Base-by-base conservation (phyloP, 2,329 filamentous ascomycete genomes). In the Trichoderma polysporum region DNA sequence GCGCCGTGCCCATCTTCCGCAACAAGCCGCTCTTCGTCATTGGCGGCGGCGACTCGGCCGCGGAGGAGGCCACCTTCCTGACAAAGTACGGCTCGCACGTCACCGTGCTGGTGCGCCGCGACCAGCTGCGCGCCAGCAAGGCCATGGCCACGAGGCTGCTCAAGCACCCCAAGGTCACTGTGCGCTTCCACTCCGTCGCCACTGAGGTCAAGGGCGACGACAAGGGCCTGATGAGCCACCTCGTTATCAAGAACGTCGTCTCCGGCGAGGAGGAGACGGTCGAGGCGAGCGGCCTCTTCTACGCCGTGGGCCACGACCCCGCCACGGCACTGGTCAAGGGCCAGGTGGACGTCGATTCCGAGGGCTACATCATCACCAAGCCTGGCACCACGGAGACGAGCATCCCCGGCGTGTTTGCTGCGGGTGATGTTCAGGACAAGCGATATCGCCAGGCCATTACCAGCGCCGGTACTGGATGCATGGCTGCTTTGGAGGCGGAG, bases 381-480 rank as follows among this genome's bases (percentile, higher is more conserved):
- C 91, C 95, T 3, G 96, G 95, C 66, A 94, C 93, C 53, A 93
- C 93, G 68, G 85, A 91, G 76, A 99, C 95, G 56, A 97, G 88
- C 79, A 80, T 97, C 6, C 88, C 93, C 76, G 95, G 95, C 78
- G 93, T 99, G 22, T 99, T 97, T 77, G 95, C 95, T 41, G 95
- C 94, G 10, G 95, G 95, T 70, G 95, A 99, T 77, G 96, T 99
- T 10, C 95, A 99, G 84, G 96, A 99, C 79, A 99, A 98, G 90
- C 89, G 90, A 77, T 99, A 99, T 80, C 88, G 95, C 78, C 95
- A 99, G 83, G 95, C 95, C 54, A 96, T 99, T 72, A 99, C 95
- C 71, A 97, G 94, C 82, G 95, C 95, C 73, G 94, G 93, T 68
- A 93, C 94, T 69, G 95, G 95, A 70, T 99, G 95, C 80, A 90